Conservation (phyloP, 805 yeast species). For the Zygoascus biomembranicola region DNA sequence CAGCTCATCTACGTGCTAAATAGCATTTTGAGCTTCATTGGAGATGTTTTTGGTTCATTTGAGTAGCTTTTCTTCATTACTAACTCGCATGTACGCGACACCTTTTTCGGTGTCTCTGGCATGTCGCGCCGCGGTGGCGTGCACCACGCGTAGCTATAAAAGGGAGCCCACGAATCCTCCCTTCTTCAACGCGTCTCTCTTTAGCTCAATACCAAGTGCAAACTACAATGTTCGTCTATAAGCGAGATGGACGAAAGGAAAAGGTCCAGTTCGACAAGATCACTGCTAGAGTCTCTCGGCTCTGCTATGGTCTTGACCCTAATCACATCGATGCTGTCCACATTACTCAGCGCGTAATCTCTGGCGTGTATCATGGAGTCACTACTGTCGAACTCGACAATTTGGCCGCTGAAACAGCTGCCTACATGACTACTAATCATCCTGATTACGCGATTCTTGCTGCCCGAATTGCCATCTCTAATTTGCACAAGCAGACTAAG, state of each 20-base stretch:
- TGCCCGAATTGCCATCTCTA: slow-evolving; percentile 84
- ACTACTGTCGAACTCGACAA: slow-evolving; percentile 68
- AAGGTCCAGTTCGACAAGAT: slow-evolving; percentile 94
- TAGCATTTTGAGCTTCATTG: not conserved
- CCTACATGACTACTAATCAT: slow-evolving; percentile 88
- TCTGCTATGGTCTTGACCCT: slow-evolving; percentile 90
- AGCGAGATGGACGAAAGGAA: slow-evolving; percentile 78
- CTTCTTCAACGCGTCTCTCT: not conserved
- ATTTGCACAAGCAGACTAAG: slow-evolving; percentile 80
- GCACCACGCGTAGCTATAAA: not conserved
- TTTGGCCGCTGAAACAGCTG: slow-evolving; percentile 85
- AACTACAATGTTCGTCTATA: slow-evolving; percentile 55
- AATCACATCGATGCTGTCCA: slow-evolving; percentile 91
- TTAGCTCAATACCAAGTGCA: not conserved
- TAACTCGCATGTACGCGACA: not conserved
- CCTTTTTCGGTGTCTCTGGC: not conserved
- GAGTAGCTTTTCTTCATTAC: not conserved
- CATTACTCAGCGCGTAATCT: slow-evolving; percentile 87
- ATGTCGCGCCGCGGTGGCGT: not conserved
- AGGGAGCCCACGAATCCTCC: not conserved
- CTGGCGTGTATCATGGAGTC: slow-evolving; percentile 89
- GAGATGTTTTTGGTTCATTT: not conserved
- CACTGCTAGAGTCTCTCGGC: slow-evolving; percentile 88
- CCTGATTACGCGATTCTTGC: slow-evolving; percentile 83
- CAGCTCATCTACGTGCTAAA: not conserved